Conservation (phyloP, 139 green algal species). For the Micractinium sp. region DNA sequence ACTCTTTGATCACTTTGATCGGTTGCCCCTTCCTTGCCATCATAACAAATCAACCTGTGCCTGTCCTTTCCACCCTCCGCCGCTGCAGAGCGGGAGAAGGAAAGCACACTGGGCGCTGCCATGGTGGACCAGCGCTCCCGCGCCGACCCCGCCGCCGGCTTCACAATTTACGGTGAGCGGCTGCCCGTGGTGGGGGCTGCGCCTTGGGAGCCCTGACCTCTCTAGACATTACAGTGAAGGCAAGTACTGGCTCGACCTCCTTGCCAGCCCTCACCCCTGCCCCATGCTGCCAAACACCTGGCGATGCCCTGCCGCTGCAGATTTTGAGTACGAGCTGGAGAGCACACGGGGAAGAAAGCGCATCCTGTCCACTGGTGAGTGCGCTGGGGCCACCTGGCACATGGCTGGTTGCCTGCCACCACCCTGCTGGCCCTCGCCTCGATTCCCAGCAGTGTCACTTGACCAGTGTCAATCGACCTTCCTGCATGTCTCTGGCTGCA, state of each 20-base stretch:
- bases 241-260: too few relatives aligned
- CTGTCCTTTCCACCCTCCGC: neutral
- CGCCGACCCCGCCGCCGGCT: neutral
- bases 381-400: neutral
- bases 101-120: slow-evolving; percentile 69
- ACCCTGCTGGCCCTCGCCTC: too few relatives aligned
- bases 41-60: neutral
- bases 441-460: too few relatives aligned
- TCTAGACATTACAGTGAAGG: too few relatives aligned
- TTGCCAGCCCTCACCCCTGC: too few relatives aligned
- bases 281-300: neutral
- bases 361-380: slow-evolving; percentile 67
- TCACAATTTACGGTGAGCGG: neutral
- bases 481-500: too few relatives aligned
- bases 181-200: neutral
- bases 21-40: too few relatives aligned
- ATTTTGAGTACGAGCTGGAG: slow-evolving; percentile 84
- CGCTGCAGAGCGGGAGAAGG: slow-evolving; percentile 53
- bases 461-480: too few relatives aligned
- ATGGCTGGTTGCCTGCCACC: neutral
- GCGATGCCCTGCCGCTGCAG: neutral
- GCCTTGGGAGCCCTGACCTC: too few relatives aligned
- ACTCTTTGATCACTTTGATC: too few relatives aligned
- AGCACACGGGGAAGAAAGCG: slow-evolving; percentile 79
- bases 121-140: slow-evolving; percentile 53